Evolutionary conservation across 2,329 filamentous ascomycete species (phyloP).

Genomic region (Colletotrichum trifolii): DNA sequence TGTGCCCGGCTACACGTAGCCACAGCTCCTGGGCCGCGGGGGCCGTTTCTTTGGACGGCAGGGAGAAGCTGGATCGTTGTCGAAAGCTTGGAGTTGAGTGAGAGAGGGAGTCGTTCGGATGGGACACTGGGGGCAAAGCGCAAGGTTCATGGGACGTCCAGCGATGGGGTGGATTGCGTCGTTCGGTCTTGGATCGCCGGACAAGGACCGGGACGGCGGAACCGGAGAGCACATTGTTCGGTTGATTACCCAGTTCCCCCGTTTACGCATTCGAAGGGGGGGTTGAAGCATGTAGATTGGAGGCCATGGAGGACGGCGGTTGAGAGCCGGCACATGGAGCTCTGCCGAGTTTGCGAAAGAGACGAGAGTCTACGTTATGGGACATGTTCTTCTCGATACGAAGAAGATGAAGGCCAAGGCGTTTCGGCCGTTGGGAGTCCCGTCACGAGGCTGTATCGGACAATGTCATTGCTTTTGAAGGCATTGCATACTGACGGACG

Average conservation of each 20-base stretch:
- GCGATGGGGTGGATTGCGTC: no score
- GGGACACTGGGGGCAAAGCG: neutral
- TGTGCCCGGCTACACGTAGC: neutral
- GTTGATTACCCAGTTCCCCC: neutral
- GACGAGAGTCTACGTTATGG: neutral
- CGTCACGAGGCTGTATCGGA: neutral
- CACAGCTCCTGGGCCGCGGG: no score
- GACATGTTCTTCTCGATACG: no score
- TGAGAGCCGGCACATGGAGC: neutral
- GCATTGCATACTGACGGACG: no score
- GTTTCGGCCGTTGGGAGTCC: neutral
- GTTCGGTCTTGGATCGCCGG: neutral
- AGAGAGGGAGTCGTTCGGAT: no score
- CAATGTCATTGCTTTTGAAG: neutral
- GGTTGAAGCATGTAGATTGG: constrained; percentile 24
- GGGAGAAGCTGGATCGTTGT: no score
- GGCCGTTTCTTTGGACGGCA: no score
- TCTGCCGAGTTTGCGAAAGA: neutral
- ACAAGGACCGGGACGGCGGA: constrained; percentile 24
- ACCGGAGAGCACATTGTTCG: constrained; percentile 18
- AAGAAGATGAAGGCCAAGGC: neutral
- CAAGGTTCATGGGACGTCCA: neutral
- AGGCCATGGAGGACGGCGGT: neutral
- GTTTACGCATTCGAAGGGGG: neutral
- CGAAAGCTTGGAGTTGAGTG: no score